phyloP scores from a whole-genome alignment of 495 filamentous ascomycete species.

The Aspergillus hancockii region DNA sequence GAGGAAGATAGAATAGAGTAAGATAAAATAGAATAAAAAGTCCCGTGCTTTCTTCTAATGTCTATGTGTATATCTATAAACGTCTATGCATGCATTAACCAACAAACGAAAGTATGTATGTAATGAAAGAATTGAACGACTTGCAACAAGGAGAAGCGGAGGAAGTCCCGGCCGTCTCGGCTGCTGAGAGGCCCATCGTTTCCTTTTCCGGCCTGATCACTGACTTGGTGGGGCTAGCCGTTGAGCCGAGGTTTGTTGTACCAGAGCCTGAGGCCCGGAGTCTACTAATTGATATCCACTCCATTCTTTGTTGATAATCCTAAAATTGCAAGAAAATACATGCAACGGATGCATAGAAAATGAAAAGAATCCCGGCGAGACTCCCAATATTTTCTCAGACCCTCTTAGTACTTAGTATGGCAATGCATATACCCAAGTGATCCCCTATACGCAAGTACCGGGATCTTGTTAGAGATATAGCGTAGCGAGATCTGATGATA shows the following conservation, averaged over 20 bases:
- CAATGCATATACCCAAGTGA: neutral
- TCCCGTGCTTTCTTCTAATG: slow-evolving; percentile 3
- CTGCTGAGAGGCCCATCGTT: neutral
- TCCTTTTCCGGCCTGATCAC: neutral
- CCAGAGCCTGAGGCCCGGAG: neutral
- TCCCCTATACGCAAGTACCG: neutral
- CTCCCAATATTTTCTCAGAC: too few species aligned
- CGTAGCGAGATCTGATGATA: neutral
- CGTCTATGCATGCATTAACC: neutral
- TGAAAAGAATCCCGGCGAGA: too few species aligned
- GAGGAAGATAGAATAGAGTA: too few species aligned
- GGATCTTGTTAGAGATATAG: neutral
- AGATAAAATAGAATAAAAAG: too few species aligned
- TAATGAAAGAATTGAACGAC: neutral
- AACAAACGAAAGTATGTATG: neutral
- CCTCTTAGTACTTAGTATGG: too few species aligned
- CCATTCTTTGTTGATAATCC: too few species aligned
- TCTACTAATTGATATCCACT: too few species aligned
- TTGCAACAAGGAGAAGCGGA: neutral
- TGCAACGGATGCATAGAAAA: too few species aligned
- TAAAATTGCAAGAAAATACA: too few species aligned
- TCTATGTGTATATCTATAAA: neutral
- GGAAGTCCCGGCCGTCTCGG: neutral
- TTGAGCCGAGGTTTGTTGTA: neutral
- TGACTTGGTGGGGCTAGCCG: neutral